Evolutionary conservation across 1,284 basidiomycete species (phyloP), one percentile per base, ranked within the genome.

Genomic region (Sporisorium sorghi): DNA sequence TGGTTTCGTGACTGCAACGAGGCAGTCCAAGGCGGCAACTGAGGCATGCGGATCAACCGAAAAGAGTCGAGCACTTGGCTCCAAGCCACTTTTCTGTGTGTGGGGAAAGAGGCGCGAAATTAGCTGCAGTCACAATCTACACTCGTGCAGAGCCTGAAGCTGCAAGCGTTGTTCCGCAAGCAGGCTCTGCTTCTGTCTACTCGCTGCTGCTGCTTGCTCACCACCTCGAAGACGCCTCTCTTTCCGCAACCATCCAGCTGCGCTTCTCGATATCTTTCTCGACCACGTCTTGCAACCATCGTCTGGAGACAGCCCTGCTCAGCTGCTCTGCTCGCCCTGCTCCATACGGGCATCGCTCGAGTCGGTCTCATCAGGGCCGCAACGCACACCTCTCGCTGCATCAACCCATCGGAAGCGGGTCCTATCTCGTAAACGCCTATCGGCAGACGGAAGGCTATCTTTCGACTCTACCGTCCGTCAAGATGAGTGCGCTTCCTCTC

Each of bases 401-500:
- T 33, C 32, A 33, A 37, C 35, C 4, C 10, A 17, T 37, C 35
- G 35, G 35, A 37, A 17, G 35, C 15, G 15, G 35, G 35, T 37
- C 35, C 35, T 15, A 15, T 42, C 19, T 37, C 24, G 24, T 32
- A 8, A 15, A n/a, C 4, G 12, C 21, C 21, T 2, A 23, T 35
- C 39, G 21, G 14, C 51, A n/a, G 17, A 28, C 19, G 19, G 5
- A 52, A 21, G 3, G 15, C 33, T 26, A 14, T 24, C 37, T 9
- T 12, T 39, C 10, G 12, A 11, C 24, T 30, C n/a, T 2, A 26
- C 11, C 26, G 28, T 24, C n/a, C 42, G 53, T 52, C 63, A 64
- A 63, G 60, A 73, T 73, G 70, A 73, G 70, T 73, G 70, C 59
- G 19, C 19, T 50, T 54, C 53, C 70, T 14, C 56, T 73, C 30